Evolutionary conservation across 805 yeast genomes (phyloP), one percentile per base, ranked within the genome.

Genomic region (Starmerella gropengiesseri): DNA sequence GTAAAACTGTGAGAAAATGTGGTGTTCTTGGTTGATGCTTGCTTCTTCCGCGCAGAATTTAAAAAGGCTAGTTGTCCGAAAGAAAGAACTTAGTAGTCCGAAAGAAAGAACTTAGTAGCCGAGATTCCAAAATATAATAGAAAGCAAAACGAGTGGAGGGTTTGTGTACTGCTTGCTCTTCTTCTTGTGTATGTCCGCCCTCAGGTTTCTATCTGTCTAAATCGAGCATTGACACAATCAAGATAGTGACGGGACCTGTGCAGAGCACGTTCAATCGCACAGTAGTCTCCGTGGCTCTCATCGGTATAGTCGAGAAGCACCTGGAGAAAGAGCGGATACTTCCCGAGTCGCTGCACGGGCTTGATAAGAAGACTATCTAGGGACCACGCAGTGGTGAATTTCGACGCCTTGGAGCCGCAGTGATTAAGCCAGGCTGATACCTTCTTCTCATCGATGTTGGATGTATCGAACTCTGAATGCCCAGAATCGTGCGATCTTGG

Each of bases 241-340:
- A 52, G 22, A 22, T 43, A 52, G 16, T 43, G 51, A 14, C 37
- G 42, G 5, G 50, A 34, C 5, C 54, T 42, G 14, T 35, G 29
- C 14, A 22, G 31, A 0, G 63, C 62, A 11, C 42, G 43, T 13
- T 45, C 37, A 5, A 60, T 30, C 12, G 45, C 39, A 4, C 6
- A 71, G 55, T 73, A 77, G 49, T 69, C 75, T 4, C 73, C 70
- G 58, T 69, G 69, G 17, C 59, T 53, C n/a, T 60, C 45, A 1
- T 55, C 48, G 2, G 64, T 61, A 40, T 34, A 41, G 7, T 57
- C 54, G 7, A 61, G 46, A n/a, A 65, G 37, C n/a, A 60, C 48
- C 18, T 49, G 49, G 26, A 66, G 40, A 16, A 66, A 53, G 19
- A 66, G 46, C 0, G 70, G 70, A 37, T 70, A 69, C 47, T 65